Evolutionary conservation across 805 yeast genomes (phyloP).

Genomic region (Candida insectalens): DNA sequence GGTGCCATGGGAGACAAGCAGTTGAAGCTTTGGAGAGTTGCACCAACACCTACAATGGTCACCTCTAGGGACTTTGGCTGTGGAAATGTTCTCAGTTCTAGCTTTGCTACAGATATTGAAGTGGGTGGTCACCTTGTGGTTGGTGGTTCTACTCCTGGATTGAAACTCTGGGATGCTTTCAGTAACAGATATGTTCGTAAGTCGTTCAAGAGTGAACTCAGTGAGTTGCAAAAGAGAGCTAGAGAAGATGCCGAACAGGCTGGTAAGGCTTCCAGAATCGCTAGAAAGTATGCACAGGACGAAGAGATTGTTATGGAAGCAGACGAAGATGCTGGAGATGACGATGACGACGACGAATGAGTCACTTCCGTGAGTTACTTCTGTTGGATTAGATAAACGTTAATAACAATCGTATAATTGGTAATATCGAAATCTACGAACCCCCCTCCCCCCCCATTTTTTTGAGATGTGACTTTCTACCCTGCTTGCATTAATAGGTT

Average conservation of each 20-base stretch:
- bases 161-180: conserved; percentile 90
- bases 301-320: conserved; percentile 52
- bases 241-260: conserved; percentile 41
- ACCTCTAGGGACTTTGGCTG: conserved; percentile 86
- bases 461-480: neutral
- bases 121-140: conserved; percentile 69
- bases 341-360: conserved; percentile 4
- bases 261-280: conserved; percentile 64
- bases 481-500: too few relatives aligned
- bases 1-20: conserved; percentile 86
- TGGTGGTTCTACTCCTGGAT: conserved; percentile 79
- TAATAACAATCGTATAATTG: too few relatives aligned
- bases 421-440: too few relatives aligned
- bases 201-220: conserved; percentile 53
- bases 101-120: conserved; percentile 82
- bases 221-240: conserved; percentile 44
- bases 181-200: conserved; percentile 71
- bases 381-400: too few relatives aligned
- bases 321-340: conserved; percentile 43
- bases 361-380: too few relatives aligned
- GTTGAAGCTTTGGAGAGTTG: conserved; percentile 81
- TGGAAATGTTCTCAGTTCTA: conserved; percentile 77
- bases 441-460: neutral
- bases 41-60: conserved; percentile 67
- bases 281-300: conserved; percentile 52